A percentile compares a stretch with the other conserved stretches of the same genome.
Conservation (phyloP, 345 rosid genomes). For the Psidium friedrichsthalianum region DNA sequence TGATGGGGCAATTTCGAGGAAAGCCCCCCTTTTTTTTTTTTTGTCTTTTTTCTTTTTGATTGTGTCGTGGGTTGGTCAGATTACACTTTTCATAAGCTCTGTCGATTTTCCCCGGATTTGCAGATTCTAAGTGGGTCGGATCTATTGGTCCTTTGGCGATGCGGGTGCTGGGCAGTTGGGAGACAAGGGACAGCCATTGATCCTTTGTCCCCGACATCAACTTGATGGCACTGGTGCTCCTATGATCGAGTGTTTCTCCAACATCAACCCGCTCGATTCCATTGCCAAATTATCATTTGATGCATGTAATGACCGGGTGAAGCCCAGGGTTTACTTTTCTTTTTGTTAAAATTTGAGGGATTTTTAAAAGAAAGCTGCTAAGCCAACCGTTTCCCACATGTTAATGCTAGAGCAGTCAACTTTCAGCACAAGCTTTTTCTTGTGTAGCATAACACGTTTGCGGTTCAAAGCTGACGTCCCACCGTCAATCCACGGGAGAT, state of each 20-base stretch:
- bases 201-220: not conserved
- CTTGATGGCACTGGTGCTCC: not conserved
- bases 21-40: not conserved
- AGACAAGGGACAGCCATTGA: not conserved
- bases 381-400: too few species aligned
- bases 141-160: not conserved
- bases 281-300: not conserved
- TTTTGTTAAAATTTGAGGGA: too few species aligned
- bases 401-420: too few species aligned
- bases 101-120: not conserved
- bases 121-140: not conserved
- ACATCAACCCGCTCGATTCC: not conserved
- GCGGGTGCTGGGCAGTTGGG: not conserved
- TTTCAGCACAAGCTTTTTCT: too few species aligned
- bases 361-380: too few species aligned
- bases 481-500: too few species aligned
- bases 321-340: not conserved
- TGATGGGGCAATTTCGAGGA: not conserved
- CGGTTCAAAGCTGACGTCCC: too few species aligned
- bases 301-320: not conserved
- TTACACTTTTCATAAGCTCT: not conserved
- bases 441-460: too few species aligned
- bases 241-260: not conserved
- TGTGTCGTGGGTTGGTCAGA: not conserved
- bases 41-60: not conserved